These are phyloP conservation scores for Fusarium tuaranense DNA, from an alignment of 2,329 filamentous ascomycete genomes.

Conservation along the genomic window DNA sequence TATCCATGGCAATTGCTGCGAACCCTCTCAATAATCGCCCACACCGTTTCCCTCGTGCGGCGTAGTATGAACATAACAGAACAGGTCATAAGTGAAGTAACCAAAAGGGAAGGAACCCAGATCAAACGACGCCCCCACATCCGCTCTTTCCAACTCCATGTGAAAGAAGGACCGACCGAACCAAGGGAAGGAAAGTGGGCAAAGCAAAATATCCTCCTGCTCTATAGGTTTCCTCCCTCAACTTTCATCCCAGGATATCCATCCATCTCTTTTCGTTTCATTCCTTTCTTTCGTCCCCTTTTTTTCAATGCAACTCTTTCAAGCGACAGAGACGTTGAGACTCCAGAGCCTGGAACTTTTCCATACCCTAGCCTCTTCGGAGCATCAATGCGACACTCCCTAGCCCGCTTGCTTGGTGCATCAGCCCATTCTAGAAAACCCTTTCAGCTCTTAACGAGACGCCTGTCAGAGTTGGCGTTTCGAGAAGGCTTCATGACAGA, in stretches of 20 bases:
- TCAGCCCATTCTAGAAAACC: slow-evolving; percentile 12
- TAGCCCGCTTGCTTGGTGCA: slow-evolving; percentile 11
- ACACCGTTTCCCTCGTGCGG: background rate
- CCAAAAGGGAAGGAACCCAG: slow-evolving; percentile 14
- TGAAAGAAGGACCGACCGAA: slow-evolving; percentile 3
- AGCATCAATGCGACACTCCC: slow-evolving; percentile 19
- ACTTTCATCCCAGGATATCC: background rate
- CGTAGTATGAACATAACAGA: slow-evolving; percentile 4
- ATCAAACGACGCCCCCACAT: slow-evolving; percentile 26
- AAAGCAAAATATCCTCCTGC: background rate
- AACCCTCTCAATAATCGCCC: background rate
- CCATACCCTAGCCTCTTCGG: background rate
- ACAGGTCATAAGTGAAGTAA: slow-evolving; percentile 2
- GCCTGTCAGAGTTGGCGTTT: slow-evolving; percentile 15
- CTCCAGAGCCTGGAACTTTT: background rate
- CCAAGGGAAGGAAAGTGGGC: slow-evolving; percentile 13
- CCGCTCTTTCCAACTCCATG: slow-evolving; percentile 27
- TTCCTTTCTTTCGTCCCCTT: background rate
- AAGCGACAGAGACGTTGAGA: background rate
- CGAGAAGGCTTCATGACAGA: background rate
- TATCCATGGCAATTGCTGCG: background rate
- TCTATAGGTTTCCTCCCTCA: slow-evolving; percentile 11
- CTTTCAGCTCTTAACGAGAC: background rate
- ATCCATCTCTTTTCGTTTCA: slow-evolving; percentile 1
- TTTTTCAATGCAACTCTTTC: background rate